Conservation (phyloP, 495 filamentous ascomycete species). For the Penicillium nucicola region DNA sequence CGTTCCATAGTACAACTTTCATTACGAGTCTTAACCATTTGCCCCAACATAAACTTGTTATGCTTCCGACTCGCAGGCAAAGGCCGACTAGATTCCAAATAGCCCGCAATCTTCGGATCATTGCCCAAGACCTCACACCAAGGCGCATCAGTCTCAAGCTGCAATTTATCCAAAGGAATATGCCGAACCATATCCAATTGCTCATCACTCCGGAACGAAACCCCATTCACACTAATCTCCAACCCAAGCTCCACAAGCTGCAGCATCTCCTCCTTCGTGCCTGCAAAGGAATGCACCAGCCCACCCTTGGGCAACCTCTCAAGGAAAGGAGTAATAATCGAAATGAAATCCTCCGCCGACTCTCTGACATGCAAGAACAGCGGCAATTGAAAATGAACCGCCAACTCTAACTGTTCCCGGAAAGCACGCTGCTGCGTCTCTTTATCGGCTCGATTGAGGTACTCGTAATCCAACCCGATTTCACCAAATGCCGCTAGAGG, state of each 20-base stretch:
- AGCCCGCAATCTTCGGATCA: slow-evolving; percentile 18
- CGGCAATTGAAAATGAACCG: slow-evolving; percentile 20
- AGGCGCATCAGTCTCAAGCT: slow-evolving; percentile 34
- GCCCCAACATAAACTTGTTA: slow-evolving; percentile 23
- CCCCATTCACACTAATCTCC: slow-evolving; percentile 30
- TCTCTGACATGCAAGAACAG: slow-evolving; percentile 30
- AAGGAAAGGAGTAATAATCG: slow-evolving; percentile 22
- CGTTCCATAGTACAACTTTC: slow-evolving; percentile 30
- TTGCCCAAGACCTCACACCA: slow-evolving; percentile 29
- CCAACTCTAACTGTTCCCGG: slow-evolving; percentile 23
- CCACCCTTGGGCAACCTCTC: slow-evolving; percentile 18
- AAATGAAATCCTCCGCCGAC: slow-evolving; percentile 26
- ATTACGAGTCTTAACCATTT: slow-evolving; percentile 33
- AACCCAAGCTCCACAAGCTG: slow-evolving; percentile 24
- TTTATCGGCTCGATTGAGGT: slow-evolving; percentile 27
- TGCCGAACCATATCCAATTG: slow-evolving; percentile 26
- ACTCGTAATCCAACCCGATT: slow-evolving; percentile 32
- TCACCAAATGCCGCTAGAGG: slow-evolving; percentile 29
- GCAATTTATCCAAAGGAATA: slow-evolving; percentile 24
- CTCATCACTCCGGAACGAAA: slow-evolving; percentile 26
- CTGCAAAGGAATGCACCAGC: slow-evolving; percentile 31
- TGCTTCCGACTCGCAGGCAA: slow-evolving; percentile 24
- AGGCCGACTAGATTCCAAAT: slow-evolving; percentile 12
- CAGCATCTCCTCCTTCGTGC: slow-evolving; percentile 25
- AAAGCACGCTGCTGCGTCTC: slow-evolving; percentile 27